A percentile compares a stretch with the other conserved stretches of the same genome.
These are phyloP conservation scores for Metroxylon sagu DNA, from an alignment of 176 grass and related monocot genomes.

Conservation along the genomic window DNA sequence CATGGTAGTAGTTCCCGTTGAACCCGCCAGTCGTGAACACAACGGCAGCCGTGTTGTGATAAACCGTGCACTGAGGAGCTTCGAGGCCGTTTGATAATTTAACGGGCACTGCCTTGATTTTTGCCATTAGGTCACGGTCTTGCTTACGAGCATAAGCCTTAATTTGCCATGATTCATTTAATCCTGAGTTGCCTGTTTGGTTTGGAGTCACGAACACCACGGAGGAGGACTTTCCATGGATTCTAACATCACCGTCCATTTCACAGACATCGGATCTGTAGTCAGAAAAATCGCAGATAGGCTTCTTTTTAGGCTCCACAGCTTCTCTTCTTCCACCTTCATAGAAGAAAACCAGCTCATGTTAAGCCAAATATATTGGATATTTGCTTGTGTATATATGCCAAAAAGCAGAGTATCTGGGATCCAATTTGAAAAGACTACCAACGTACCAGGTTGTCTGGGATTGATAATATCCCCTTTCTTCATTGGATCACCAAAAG, in stretches of 20 bases:
- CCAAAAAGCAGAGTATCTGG: not conserved
- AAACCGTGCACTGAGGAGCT: constrained; percentile 36
- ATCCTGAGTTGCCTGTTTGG: not conserved
- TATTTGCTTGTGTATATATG: not conserved
- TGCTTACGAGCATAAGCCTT: constrained; percentile 45
- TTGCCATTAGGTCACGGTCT: constrained; percentile 4
- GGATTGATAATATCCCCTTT: not conserved
- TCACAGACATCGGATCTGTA: constrained; percentile 61
- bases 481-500: too few relatives aligned
- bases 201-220: constrained; percentile 32
- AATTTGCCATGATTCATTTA: constrained; percentile 33
- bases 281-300: constrained; percentile 31
- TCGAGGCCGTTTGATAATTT: constrained; percentile 24
- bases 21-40: constrained; percentile 62
- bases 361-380: not conserved
- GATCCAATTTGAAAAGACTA: not conserved
- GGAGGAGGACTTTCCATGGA: constrained; percentile 31
- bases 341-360: not conserved
- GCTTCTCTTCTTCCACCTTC: constrained; percentile 15
- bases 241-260: constrained; percentile 56
- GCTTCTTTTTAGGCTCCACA: constrained; percentile 15
- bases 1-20: constrained; percentile 64
- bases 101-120: constrained; percentile 29
- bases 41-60: constrained; percentile 31
- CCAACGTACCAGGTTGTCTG: constrained; percentile 37